These are phyloP conservation scores for Calonectria fujianensis DNA, from an alignment of 2,329 filamentous ascomycete species.

Conservation along the genomic window DNA sequence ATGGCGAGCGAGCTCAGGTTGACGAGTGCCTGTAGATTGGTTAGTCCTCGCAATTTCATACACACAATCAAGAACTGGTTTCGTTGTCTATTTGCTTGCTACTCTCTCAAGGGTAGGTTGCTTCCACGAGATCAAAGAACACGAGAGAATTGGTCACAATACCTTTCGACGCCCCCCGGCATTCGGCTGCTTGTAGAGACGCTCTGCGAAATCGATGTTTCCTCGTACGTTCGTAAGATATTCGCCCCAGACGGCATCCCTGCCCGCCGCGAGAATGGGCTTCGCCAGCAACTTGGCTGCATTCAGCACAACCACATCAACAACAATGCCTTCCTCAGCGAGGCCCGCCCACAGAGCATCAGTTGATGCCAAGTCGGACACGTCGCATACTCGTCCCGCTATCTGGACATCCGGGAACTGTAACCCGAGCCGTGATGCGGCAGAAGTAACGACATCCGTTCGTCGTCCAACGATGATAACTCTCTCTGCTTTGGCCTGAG, in stretches of 20 bases:
- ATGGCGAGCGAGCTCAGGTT: background rate
- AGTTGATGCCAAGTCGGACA: background rate
- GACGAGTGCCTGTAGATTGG: background rate
- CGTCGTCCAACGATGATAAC: background rate
- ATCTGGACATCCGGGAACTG: background rate
- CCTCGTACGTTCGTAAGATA: background rate
- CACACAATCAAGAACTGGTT: background rate
- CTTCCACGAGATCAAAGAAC: too few relatives aligned
- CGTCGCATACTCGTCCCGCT: background rate
- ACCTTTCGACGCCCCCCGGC: background rate
- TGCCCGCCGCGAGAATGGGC: background rate
- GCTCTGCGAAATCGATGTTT: background rate
- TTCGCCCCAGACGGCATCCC: background rate
- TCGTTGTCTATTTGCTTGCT: too few relatives aligned
- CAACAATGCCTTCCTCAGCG: background rate
- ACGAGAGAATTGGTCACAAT: too few relatives aligned
- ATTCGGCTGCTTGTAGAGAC: background rate
- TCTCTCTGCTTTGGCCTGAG: background rate
- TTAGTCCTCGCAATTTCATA: background rate
- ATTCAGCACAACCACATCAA: background rate
- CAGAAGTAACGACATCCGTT: background rate
- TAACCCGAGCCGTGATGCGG: background rate
- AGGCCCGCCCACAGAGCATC: background rate
- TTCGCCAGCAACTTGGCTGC: background rate
- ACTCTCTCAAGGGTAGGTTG: too few relatives aligned